These are phyloP conservation scores for Collybia mongolica DNA, from an alignment of 768 basidiomycete genomes.

Conservation along the genomic window DNA sequence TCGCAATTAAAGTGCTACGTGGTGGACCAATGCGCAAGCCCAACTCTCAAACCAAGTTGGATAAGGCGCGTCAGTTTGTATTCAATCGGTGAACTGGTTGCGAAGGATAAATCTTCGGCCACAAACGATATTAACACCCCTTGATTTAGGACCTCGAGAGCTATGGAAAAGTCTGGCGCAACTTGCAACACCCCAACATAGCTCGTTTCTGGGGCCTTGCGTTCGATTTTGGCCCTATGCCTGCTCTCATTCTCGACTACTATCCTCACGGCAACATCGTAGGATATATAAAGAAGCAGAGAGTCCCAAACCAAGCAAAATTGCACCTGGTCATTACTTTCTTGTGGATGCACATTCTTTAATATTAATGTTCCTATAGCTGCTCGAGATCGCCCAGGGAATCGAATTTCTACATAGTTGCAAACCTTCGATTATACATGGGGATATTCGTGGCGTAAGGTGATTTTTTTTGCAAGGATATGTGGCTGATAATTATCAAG, in stretches of 20 bases:
- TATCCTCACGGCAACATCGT: conserved; percentile 21
- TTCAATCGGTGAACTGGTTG: too few species aligned
- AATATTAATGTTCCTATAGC: conserved; percentile 10
- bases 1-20: conserved; percentile 17
- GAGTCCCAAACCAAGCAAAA: not conserved
- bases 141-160: conserved; percentile 3
- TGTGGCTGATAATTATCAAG: conserved; percentile 5
- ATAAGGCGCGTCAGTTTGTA: conserved; percentile 3
- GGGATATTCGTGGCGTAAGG: conserved; percentile 23
- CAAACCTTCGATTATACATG: conserved; percentile 11
- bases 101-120: not conserved
- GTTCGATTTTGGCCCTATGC: conserved; percentile 16
- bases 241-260: conserved; percentile 21
- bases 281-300: conserved; percentile 11
- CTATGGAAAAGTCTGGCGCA: conserved; percentile 8
- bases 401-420: too few species aligned
- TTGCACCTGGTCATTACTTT: conserved; percentile 4
- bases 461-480: not conserved
- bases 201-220: conserved; percentile 17
- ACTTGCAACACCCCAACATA: conserved; percentile 19
- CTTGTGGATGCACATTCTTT: not conserved
- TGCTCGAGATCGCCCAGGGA: too few species aligned
- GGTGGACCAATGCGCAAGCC: conserved; percentile 15
- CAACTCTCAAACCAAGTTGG: conserved; percentile 5
- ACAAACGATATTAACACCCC: not conserved